These are phyloP conservation scores for Linnemannia elongata DNA, from an alignment of 192 early-diverging fungal species.

Conservation along the genomic window DNA sequence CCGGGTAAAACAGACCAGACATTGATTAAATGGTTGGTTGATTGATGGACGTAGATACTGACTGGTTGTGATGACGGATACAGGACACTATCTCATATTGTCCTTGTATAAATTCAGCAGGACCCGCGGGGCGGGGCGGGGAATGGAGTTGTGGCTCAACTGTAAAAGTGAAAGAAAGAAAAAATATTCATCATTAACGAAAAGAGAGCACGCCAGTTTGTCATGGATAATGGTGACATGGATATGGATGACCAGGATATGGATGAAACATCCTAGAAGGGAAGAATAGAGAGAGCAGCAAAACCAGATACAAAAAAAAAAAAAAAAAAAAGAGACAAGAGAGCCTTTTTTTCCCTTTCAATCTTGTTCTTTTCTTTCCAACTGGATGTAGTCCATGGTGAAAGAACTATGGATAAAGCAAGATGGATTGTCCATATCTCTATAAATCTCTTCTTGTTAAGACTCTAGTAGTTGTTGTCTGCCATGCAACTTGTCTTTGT, in stretches of 20 bases:
- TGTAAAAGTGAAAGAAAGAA: neutral
- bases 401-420: neutral
- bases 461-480: no score
- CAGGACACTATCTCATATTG: no score
- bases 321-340: neutral
- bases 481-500: no score
- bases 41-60: neutral
- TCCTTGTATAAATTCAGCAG: no score
- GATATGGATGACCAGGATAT: neutral
- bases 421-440: no score
- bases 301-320: neutral
- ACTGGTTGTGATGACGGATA: neutral
- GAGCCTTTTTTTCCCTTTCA: neutral
- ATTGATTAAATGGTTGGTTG: no score
- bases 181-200: slow-evolving; percentile 1
- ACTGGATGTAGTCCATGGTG: neutral
- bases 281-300: neutral
- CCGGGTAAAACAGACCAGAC: no score
- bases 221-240: no score
- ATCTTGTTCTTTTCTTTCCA: neutral
- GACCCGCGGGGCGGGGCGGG: neutral
- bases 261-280: neutral
- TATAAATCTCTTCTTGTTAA: no score
- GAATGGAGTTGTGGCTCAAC: neutral
- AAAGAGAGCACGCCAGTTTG: neutral